Base-by-base conservation (phyloP, 257 asterid species). In the Apocynum venetum region DNA sequence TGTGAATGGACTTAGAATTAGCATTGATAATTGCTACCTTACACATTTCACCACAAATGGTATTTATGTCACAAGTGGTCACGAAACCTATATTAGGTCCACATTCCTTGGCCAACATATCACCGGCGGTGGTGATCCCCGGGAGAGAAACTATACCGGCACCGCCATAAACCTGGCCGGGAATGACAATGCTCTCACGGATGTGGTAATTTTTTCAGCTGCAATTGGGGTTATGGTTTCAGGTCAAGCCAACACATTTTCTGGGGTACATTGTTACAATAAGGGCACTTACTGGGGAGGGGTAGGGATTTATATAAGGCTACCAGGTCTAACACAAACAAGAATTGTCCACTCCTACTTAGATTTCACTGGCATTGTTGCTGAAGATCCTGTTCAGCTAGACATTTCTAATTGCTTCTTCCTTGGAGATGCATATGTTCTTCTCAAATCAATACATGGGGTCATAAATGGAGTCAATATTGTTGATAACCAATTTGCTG, bases 351-450 rank as follows among this genome's bases (percentile, higher is more conserved):
- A 93, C 47, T 93, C 94, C 0, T 95, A 93, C 85, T 46, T 95
- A 47, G 98, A 93, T 73, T 95, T 2, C 84, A 93, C 97, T 0
- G 96, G 98, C 12, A 91, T 91, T 9, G 98, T 95, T 0, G 98
- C 94, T 0, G 98, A 93, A 83, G 98, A 95, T 35, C 98, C 98
- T 0, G 98, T 90, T 38, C 99, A 95, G 74, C 89, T 95, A 55
- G 91, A 89, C 8, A 77, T 95, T 14, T 82, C 96, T 1, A 84
- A 81, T 53, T 84, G 86, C 1, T 95, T 95, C 70, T 95, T 95
- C 85, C 93, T 93, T 1, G 98, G 98, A 1, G 98, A 90, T 44
- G 98, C 88, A 0, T 84, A 73, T 70, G 36, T 95, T 41, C 76
- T 84, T 15, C 75, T 95, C 41, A 95, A 89, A 65, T 85, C 98